These are phyloP conservation scores for Wickerhamomyces sp. DNA, from an alignment of 1,139 yeast genomes.

Conservation along the genomic window DNA sequence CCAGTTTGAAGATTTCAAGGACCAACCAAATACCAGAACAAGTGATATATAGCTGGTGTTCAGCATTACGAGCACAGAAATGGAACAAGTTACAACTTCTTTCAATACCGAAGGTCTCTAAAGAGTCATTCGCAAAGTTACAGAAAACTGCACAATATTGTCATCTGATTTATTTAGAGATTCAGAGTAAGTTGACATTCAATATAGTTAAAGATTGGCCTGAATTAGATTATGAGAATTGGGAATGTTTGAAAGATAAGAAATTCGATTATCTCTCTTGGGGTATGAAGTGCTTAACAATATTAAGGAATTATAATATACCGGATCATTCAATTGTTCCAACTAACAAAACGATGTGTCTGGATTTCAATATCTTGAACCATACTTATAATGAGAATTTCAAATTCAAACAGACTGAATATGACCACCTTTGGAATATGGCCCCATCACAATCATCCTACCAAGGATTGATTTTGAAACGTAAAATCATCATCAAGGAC, in stretches of 20 bases:
- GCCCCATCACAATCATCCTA: slow-evolving; percentile 10
- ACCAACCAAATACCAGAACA: slow-evolving; percentile 12
- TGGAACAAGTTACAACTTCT: slow-evolving; percentile 20
- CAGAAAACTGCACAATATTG: slow-evolving; percentile 11
- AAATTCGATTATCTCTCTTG: slow-evolving; percentile 10
- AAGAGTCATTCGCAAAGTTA: slow-evolving; percentile 14
- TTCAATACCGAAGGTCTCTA: slow-evolving; percentile 14
- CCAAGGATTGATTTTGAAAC: slow-evolving; percentile 14
- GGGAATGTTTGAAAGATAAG: slow-evolving; percentile 11
- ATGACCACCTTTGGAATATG: slow-evolving; percentile 18
- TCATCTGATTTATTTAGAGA: slow-evolving; percentile 16
- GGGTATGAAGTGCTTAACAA: slow-evolving; percentile 15
- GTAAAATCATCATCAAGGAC: too few relatives aligned
- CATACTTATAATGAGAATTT: slow-evolving; percentile 5
- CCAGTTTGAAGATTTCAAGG: slow-evolving; percentile 14
- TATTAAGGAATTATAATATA: slow-evolving; percentile 8
- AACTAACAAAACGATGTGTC: slow-evolving; percentile 1
- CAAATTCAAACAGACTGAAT: slow-evolving; percentile 6
- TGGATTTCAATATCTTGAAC: slow-evolving; percentile 19
- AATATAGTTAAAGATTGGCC: slow-evolving; percentile 16
- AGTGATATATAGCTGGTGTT: slow-evolving; percentile 19
- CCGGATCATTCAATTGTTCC: slow-evolving; percentile 5
- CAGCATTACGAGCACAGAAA: slow-evolving; percentile 15
- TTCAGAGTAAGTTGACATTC: slow-evolving; percentile 7
- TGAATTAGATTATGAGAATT: slow-evolving; percentile 11